Evolutionary conservation across 23 red algal genomes (phyloP).

Genomic region (Gracilaria domingensis): DNA sequence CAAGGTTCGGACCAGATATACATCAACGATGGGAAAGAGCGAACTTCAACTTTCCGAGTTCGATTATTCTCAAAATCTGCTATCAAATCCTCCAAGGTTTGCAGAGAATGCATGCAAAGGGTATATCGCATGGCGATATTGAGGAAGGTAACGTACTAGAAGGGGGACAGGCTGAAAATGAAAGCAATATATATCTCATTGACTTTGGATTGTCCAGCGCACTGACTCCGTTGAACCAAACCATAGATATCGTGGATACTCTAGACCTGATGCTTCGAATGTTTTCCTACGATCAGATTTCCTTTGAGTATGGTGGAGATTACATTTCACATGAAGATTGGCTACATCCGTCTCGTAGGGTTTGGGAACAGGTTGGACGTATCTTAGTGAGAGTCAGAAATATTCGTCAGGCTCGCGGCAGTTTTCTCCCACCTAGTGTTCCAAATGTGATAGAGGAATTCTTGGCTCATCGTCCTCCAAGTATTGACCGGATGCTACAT

Average conservation of each 20-base stretch:
- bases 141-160: neutral
- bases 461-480: neutral
- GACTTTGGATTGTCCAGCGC: neutral
- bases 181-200: neutral
- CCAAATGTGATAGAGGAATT: neutral
- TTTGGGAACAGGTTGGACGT: neutral
- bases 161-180: neutral
- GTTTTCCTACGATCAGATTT: neutral
- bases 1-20: neutral
- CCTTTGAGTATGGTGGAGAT: neutral
- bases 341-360: neutral
- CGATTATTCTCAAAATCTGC: neutral
- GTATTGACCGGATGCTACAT: neutral
- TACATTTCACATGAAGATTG: neutral
- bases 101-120: neutral
- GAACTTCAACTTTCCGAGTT: neutral
- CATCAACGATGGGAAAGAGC: neutral
- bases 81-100: neutral
- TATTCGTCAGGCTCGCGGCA: too few relatives aligned
- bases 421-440: neutral
- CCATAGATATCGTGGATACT: neutral
- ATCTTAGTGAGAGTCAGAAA: neutral
- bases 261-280: neutral
- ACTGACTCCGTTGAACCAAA: neutral
- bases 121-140: neutral